These are phyloP conservation scores for Amauroascus verrucosus DNA, from an alignment of 2,329 filamentous ascomycete species.

Conservation along the genomic window DNA sequence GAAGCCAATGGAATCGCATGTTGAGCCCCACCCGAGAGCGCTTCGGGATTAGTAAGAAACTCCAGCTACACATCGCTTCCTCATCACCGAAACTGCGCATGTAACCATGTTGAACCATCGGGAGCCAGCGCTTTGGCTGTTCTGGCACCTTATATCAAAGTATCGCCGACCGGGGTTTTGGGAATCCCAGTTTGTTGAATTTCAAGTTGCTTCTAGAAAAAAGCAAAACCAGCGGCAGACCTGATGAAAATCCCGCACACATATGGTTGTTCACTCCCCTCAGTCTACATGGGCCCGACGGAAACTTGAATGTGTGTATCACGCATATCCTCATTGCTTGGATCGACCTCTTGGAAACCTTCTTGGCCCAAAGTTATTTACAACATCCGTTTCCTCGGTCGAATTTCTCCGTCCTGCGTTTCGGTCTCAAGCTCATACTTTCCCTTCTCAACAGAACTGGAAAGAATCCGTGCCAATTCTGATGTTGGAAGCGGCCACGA, in stretches of 20 bases:
- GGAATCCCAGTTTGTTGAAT: neutral
- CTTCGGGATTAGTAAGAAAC: neutral
- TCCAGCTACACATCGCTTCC: no score
- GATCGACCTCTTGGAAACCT: neutral
- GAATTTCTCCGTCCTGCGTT: neutral
- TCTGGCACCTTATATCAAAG: neutral
- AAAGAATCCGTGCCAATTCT: neutral
- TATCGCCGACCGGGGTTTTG: neutral
- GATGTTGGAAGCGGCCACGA: neutral
- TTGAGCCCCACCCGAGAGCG: neutral
- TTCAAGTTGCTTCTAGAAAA: neutral
- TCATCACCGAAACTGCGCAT: neutral
- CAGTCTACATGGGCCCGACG: no score
- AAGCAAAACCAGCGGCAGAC: neutral
- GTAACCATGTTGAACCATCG: neutral
- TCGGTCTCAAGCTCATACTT: neutral
- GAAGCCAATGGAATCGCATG: neutral
- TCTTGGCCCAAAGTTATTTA: conserved; percentile 4
- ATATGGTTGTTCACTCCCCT: neutral
- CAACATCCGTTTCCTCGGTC: neutral
- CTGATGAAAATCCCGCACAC: conserved; percentile 5
- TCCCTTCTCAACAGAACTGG: neutral
- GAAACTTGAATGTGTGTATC: no score
- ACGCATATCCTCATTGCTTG: neutral
- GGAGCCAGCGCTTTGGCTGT: neutral